Evolutionary conservation across 345 rosid genomes (phyloP), one percentile per base, ranked within the genome.

Genomic region (Jatropha curcas): DNA sequence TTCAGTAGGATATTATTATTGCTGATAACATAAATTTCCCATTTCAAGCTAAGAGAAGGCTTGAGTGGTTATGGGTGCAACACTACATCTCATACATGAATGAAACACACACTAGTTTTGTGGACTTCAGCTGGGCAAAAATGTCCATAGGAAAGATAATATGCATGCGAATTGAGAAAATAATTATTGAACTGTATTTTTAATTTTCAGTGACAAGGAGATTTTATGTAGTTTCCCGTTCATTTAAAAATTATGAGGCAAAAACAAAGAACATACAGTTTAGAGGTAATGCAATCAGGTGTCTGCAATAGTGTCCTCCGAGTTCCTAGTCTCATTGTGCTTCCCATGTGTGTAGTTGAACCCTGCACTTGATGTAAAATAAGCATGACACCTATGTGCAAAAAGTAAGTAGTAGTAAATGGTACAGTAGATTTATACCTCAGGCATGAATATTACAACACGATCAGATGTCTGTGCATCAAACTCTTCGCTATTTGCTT

Each of bases 341-440:
- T 79, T 65, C 82, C 82, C 82, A 79, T 79, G 39, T 79, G 82
- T 41, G 82, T 79, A 43, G 76, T 74, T 65, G 82, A 79, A 70
- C 82, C 82, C 82, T 79, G 63, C 43, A 50, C 27, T 53, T 50
- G 17, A 34, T 16, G 8, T n/a, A 50, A 45, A 31, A 31, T 17
- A 52, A 73, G 65, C 33, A 70, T 0, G 6, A 66, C 7, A 45
- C 1, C 12, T 28, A 45, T 14, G 13, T 19, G 0, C 33, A 24
- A 63, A 6, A 17, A 37, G 14, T 43, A 58, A 59, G 37, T 9
- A 59, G 12, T 0, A 62, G 9, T 9, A 43, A 30, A 30, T n/a
- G 51, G 22, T 56, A 34, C 41, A n/a, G 52, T 35, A 16, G 31
- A 19, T 22, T 41, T 60, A 41, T 65, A 79, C 82, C 79, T 79